phyloP scores from a whole-genome alignment of 2,329 filamentous ascomycete genomes.

The Davidsoniella eucalypti region DNA sequence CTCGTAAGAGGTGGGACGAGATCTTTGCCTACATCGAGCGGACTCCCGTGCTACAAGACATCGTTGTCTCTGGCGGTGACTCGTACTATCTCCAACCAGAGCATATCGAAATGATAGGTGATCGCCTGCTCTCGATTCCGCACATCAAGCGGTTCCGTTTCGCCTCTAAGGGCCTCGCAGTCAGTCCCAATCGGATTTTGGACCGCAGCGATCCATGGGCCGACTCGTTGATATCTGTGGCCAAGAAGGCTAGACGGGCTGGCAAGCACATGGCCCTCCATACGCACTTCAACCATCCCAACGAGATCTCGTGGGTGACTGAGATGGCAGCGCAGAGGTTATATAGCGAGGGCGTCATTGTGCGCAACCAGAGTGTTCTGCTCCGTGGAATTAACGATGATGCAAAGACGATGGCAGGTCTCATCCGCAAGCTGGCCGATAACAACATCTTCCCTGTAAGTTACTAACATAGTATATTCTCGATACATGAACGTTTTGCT shows the following conservation, averaged over 20 bases:
- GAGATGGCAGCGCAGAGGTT: slow-evolving; percentile 33
- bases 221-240: slow-evolving; percentile 32
- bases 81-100: slow-evolving; percentile 38
- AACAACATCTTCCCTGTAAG: slow-evolving; percentile 40
- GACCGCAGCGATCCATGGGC: slow-evolving; percentile 37
- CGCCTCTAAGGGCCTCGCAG: slow-evolving; percentile 44
- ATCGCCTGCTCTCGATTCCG: slow-evolving; percentile 36
- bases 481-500: not conserved
- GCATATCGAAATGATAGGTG: slow-evolving; percentile 35
- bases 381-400: slow-evolving; percentile 43
- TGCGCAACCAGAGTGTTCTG: slow-evolving; percentile 41
- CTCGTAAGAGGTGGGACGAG: slow-evolving; percentile 31
- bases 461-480: not conserved
- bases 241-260: slow-evolving; percentile 30
- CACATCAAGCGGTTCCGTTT: slow-evolving; percentile 44
- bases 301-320: slow-evolving; percentile 45
- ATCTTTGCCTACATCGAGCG: slow-evolving; percentile 40
- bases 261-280: slow-evolving; percentile 46
- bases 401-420: slow-evolving; percentile 31
- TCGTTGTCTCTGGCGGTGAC: slow-evolving; percentile 48
- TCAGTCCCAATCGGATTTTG: slow-evolving; percentile 38
- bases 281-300: slow-evolving; percentile 49
- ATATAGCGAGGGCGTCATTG: slow-evolving; percentile 22
- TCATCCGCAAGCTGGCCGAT: slow-evolving; percentile 38
- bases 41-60: slow-evolving; percentile 33